These are phyloP conservation scores for Globisporangium polare DNA, from an alignment of 352 stramenopile genomes.

Conservation along the genomic window DNA sequence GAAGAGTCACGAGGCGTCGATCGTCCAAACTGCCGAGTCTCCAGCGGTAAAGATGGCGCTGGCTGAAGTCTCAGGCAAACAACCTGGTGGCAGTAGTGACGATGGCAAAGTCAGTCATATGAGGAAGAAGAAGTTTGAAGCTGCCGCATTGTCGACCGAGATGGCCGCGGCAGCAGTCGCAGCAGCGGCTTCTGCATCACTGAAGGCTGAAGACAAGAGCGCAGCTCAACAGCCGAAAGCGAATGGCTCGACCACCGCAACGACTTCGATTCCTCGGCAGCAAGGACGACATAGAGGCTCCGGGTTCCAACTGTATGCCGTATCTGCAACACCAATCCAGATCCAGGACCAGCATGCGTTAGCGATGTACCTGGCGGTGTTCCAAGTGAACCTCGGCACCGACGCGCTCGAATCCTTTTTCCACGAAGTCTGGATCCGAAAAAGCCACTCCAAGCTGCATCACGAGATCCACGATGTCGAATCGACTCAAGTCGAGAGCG, in stretches of 20 bases:
- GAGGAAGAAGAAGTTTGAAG: conserved; percentile 14
- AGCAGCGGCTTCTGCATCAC: neutral
- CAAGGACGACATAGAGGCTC: neutral
- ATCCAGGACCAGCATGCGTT: conserved; percentile 16
- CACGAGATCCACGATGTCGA: conserved; percentile 18
- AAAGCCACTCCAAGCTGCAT: conserved; percentile 12
- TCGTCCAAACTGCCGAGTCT: neutral
- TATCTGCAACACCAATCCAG: conserved; percentile 21
- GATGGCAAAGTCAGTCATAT: neutral
- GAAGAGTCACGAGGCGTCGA: neutral
- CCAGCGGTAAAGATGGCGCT: neutral
- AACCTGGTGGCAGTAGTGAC: neutral
- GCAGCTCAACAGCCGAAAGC: neutral
- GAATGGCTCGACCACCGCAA: neutral
- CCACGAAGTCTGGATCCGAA: conserved; percentile 15
- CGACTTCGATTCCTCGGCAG: neutral
- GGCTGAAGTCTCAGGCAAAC: neutral
- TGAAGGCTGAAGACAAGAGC: neutral
- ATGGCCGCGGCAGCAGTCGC: conserved; percentile 9
- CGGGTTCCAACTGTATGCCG: conserved; percentile 48
- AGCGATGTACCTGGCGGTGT: conserved; percentile 23
- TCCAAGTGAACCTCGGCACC: conserved; percentile 11
- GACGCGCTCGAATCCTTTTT: conserved; percentile 22
- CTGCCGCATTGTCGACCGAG: conserved; percentile 7
- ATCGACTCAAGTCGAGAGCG: conserved; percentile 7